These are phyloP conservation scores for Trichoderma semiorbis DNA, from an alignment of 2,329 filamentous ascomycete species.

Conservation along the genomic window DNA sequence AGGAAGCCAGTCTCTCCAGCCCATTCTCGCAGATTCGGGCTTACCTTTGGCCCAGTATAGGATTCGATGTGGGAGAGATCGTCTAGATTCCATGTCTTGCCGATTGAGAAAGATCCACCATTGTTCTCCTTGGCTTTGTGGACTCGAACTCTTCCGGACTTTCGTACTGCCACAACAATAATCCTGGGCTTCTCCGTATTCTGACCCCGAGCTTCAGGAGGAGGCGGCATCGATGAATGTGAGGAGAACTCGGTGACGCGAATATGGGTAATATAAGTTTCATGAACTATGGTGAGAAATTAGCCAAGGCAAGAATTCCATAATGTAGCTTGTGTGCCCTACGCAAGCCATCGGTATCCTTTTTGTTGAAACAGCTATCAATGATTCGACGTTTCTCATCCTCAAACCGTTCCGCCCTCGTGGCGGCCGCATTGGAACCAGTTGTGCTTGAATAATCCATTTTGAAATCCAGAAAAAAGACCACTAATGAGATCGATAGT, in stretches of 20 bases:
- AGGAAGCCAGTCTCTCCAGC: conserved; percentile 80
- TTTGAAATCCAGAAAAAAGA: conserved; percentile 11
- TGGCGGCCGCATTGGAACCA: conserved; percentile 34
- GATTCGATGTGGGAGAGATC: conserved; percentile 82
- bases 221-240: conserved; percentile 79
- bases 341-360: conserved; percentile 83
- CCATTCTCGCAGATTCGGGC: conserved; percentile 65
- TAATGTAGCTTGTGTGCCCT: conserved; percentile 38
- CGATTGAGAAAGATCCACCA: conserved; percentile 93
- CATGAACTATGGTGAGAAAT: conserved; percentile 40
- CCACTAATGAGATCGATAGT: neutral
- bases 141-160: conserved; percentile 87
- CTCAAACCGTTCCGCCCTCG: conserved; percentile 79
- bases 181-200: conserved; percentile 82
- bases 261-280: conserved; percentile 98
- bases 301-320: conserved; percentile 13
- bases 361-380: conserved; percentile 90
- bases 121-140: conserved; percentile 96
- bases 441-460: conserved; percentile 42
- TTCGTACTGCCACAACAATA: conserved; percentile 90
- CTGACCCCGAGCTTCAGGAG: conserved; percentile 66
- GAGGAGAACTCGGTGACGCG: conserved; percentile 81
- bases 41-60: conserved; percentile 61
- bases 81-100: conserved; percentile 96
- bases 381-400: conserved; percentile 95